Percentiles rank a stretch among this genome's conserved stretches.
Evolutionary conservation across 176 grass and related monocot genomes (phyloP).

Genomic region (Oryza meridionalis): DNA sequence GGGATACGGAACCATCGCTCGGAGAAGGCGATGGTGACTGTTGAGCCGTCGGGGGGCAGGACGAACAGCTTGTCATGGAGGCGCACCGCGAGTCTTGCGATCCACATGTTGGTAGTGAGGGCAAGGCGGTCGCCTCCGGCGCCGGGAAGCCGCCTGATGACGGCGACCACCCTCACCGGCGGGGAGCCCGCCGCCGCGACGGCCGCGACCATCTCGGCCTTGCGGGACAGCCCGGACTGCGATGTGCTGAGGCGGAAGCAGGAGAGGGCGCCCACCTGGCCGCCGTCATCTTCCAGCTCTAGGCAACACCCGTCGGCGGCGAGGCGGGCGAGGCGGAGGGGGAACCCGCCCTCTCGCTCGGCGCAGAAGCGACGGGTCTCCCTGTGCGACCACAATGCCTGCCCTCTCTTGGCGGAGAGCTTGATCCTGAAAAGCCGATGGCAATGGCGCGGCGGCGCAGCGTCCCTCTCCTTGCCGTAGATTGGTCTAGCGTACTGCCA

Average conservation of each 20-base stretch:
- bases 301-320: neutral
- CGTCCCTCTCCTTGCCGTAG: neutral
- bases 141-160: neutral
- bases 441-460: neutral
- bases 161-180: neutral
- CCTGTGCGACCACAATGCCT: neutral
- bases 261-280: neutral
- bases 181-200: too few relatives aligned
- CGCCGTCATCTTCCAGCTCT: neutral
- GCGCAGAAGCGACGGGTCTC: neutral
- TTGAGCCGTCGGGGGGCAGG: neutral
- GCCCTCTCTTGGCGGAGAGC: neutral
- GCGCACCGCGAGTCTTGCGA: neutral
- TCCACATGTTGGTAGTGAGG: neutral
- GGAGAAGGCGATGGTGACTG: neutral
- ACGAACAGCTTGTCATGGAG: neutral
- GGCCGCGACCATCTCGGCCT: neutral
- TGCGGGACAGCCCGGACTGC: neutral
- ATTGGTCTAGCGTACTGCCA: neutral
- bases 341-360: neutral
- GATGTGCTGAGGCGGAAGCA: neutral
- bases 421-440: neutral
- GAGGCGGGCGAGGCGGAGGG: neutral
- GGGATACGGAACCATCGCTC: neutral
- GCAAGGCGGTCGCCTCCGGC: neutral